phyloP scores from a whole-genome alignment of 2,329 filamentous ascomycete genomes.

The Byssothecium circinans region DNA sequence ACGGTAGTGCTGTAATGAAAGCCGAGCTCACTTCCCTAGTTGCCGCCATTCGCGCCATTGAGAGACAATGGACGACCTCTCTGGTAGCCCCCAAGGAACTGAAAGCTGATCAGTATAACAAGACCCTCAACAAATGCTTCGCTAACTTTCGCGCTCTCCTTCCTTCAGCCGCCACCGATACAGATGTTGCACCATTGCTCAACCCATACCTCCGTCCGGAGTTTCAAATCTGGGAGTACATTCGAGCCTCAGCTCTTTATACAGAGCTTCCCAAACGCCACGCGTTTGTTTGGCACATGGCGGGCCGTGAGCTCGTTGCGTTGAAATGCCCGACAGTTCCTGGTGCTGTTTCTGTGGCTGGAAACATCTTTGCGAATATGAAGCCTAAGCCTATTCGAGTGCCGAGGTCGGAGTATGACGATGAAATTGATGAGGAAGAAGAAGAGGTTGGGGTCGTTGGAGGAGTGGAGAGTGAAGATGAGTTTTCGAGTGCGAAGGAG shows the following conservation, averaged over 20 bases:
- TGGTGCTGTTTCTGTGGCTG: conserved; percentile 17
- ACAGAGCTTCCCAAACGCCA: conserved; percentile 20
- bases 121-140: conserved; percentile 18
- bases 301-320: conserved; percentile 43
- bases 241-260: conserved; percentile 51
- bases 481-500: background rate
- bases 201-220: conserved; percentile 15
- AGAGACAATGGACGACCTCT: conserved; percentile 12
- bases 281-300: conserved; percentile 44
- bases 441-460: conserved; percentile 15
- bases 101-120: background rate
- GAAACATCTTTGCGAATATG: conserved; percentile 28
- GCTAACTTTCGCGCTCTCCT: conserved; percentile 14
- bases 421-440: conserved; percentile 18
- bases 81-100: background rate
- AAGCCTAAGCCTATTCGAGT: conserved; percentile 36
- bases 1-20: background rate
- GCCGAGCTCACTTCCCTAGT: background rate
- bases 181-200: conserved; percentile 12
- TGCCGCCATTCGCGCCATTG: conserved; percentile 3
- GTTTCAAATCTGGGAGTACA: conserved; percentile 44
- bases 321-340: conserved; percentile 34
- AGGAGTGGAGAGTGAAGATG: background rate
- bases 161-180: conserved; percentile 12
- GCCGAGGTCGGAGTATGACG: conserved; percentile 20